Evolutionary conservation across 1,284 basidiomycete species (phyloP), one percentile per base, ranked within the genome.

Genomic region (Phaffia rhodozyma): DNA sequence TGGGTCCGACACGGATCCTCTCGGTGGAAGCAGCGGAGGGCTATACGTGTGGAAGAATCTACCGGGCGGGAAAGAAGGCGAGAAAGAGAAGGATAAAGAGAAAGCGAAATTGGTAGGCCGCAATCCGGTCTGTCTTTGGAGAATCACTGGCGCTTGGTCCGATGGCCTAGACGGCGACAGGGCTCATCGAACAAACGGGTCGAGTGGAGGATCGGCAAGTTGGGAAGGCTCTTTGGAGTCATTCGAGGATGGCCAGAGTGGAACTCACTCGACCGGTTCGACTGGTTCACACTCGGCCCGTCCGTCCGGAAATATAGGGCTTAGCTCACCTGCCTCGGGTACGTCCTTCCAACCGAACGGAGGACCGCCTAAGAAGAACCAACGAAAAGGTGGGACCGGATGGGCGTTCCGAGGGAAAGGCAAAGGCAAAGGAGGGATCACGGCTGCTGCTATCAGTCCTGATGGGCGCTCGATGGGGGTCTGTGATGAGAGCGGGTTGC

Each of bases 361-460:
- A 20, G 43, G 30, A 1, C 27, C 43, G 5, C 47, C 38, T 43
- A 2, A 43, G 27, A 32, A 43, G 21, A 4, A n/a, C 29, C 25
- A 32, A 29, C n/a, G 50, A 60, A 32, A 34, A 60, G 58, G 43
- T 20, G 52, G 50, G 38, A 54, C n/a, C 50, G 60, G 16, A 27
- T 38, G 21, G 29, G 58, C 13, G 20, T 38, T 48, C 48, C 63
- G 43, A 38, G 55, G 27, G 56, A 32, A 48, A 56, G 47, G 21
- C 38, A 43, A 43, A 43, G 38, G 38, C 38, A 43, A 43, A 79
- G 79, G 68, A 43, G 38, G 38, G 2, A 43, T 43, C 5, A 38
- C 65, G 90, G 91, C 89, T 70, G 87, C 94, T 72, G 86, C 86
- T 3, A 92, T 93, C 74, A 90, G 89, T 16, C 90, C 90, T 0